Base-by-base conservation (phyloP, 1,139 yeast species). In the Debaryomyces fabryi region DNA sequence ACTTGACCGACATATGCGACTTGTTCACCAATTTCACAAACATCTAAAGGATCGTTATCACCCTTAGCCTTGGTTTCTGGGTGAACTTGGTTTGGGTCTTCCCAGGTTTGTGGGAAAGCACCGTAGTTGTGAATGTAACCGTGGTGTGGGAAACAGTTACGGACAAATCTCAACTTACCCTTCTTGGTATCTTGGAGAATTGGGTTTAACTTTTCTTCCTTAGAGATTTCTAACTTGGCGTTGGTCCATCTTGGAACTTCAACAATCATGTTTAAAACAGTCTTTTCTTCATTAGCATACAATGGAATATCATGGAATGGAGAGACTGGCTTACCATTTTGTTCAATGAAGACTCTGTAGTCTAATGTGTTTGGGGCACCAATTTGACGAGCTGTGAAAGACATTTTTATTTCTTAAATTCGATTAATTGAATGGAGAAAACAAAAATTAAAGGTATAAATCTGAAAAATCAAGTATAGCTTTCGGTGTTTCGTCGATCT, bases 201-300 rank as follows among this genome's bases (percentile, higher is more conserved):
- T 52, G 99, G 99, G 74, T 93, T 93, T 62, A 86, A 82, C 47
- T 80, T 74, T 45, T 77, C 68, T 52, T 84, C 86, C 72, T 85
- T 89, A 61, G 86, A 81, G 62, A 93, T 88, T 72, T 92, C 97
- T 73, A 90, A 81, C 73, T 92, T 92, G 44, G 96, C 97, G 69
- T 91, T 92, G 54, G 95, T 82, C 96, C 96, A 90, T 64, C 97
- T 83, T 55, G 98, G 97, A 51, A 93, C 92, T 69, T 93, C 99
- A 36, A 90, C 95, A 48, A 93, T 78, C 91, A 93, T 90, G 71
- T 88, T 88, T 56, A 88, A 84, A 33, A 92, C 80, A 46, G 82
- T 81, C 57, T 75, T 74, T 52, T 76, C 81, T 56, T 75, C 75
- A 65, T 87, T 78, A 52, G 93, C 83, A 50, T 79, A 78, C 55